Evolutionary conservation across 2,329 filamentous ascomycete species (phyloP).

Genomic region (Cordyceps militaris): DNA sequence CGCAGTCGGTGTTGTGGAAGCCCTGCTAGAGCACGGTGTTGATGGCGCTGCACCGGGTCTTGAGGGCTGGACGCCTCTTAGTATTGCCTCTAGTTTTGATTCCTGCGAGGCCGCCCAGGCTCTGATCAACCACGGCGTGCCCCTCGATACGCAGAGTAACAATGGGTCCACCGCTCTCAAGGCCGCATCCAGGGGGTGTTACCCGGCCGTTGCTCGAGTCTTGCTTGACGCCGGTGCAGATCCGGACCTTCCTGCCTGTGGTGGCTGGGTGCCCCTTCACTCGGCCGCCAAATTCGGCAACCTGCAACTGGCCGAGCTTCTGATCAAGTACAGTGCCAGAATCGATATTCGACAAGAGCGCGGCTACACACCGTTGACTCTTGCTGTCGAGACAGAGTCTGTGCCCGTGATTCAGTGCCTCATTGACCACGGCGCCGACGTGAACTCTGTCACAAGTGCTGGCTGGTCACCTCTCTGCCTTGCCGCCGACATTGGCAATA

Average conservation of each 20-base stretch:
- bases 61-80: constrained; percentile 15
- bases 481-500: constrained; percentile 17
- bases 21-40: constrained; percentile 8
- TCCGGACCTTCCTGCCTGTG: constrained; percentile 9
- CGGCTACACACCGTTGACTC: constrained; percentile 14
- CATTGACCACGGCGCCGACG: constrained; percentile 22
- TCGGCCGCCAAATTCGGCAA: constrained; percentile 15
- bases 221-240: constrained; percentile 14
- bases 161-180: constrained; percentile 15
- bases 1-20: constrained; percentile 10
- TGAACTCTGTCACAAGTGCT: constrained; percentile 18
- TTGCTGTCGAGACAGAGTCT: constrained; percentile 10
- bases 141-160: constrained; percentile 4
- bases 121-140: constrained; percentile 11
- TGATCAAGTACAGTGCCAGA: constrained; percentile 11
- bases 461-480: constrained; percentile 23
- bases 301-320: constrained; percentile 1
- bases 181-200: constrained; percentile 12
- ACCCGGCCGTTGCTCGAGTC: constrained; percentile 7
- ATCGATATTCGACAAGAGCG: constrained; percentile 3
- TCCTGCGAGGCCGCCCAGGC: constrained; percentile 9
- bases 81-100: constrained; percentile 14
- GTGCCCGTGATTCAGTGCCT: constrained; percentile 5
- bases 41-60: constrained; percentile 4
- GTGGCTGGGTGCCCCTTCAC: constrained; percentile 15